Base-by-base conservation (phyloP, 169 alveolate species). In the Plasmodium yoelii region DNA sequence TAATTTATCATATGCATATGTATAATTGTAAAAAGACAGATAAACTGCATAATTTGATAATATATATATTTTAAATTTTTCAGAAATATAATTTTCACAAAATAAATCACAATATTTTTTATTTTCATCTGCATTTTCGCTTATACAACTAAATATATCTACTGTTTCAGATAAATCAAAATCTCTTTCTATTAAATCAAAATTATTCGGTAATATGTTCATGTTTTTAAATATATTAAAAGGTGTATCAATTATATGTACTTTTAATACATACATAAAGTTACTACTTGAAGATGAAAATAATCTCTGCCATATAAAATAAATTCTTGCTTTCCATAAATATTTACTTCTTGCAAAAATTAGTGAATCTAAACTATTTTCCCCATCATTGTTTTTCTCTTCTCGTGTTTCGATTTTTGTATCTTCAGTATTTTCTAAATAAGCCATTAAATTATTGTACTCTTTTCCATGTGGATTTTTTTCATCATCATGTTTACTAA, bases 1-100 rank as follows among this genome's bases (percentile, higher is more conserved):
- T 15, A 94, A 15, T 8, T 57, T 73, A 19, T 90, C 67, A 55
- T 87, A 91, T 1, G 91, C 94, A 68, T 87, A 56, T 28, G 73
- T 57, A 73, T 88, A 53, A 69, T 92, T 92, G 65, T 90, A 94
- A 67, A 71, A 87, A 22, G 95, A 90, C n/a, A 94, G 60, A 60
- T 92, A 73, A 26, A 87, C 72, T 2, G 92, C 73, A 18, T 88
- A 72, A 51, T 94, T 94, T 24, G 94, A 60, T 87, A 94, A 86
- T 34, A 92, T 42, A 42, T 71, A 84, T 44, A 94, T 63, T 47
- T 75, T 84, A 61, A 94, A 56, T 34, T 92, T 74, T 26, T 51
- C 55, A 9, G 92, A 64, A 59, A 88, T 86, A 39, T 87, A 49
- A 59, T 84, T 55, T 65, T 59, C 80, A 46, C 7, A 67, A 86